Evolutionary conservation across 1,139 yeast species (phyloP).

Genomic region (Blastobotrys raffinosifermentans): DNA sequence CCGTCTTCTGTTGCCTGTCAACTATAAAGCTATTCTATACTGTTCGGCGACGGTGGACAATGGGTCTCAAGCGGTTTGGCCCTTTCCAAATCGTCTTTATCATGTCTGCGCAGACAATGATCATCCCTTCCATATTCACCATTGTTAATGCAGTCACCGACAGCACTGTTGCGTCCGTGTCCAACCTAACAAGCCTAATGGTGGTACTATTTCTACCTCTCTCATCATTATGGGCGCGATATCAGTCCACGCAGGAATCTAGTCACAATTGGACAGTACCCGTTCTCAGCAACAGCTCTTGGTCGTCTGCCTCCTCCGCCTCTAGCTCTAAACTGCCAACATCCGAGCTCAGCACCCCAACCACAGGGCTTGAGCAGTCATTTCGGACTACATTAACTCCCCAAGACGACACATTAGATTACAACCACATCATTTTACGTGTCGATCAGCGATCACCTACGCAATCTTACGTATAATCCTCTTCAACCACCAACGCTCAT

Average conservation of each 20-base stretch:
- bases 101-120: constrained; percentile 76
- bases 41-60: constrained; percentile 58
- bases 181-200: constrained; percentile 36
- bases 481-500: too few species aligned
- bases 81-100: constrained; percentile 73
- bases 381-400: not conserved
- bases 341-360: constrained; percentile 1
- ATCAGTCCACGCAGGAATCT: not conserved
- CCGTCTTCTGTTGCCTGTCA: constrained; percentile 54
- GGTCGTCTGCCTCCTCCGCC: not conserved
- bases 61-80: constrained; percentile 80
- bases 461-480: not conserved
- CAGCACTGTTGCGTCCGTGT: constrained; percentile 28
- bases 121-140: constrained; percentile 68
- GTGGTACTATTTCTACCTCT: constrained; percentile 70
- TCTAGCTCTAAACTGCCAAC: not conserved
- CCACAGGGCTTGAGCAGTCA: not conserved
- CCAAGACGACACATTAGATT: constrained; percentile 3
- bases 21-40: constrained; percentile 60
- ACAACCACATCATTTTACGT: constrained; percentile 9
- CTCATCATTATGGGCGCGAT: constrained; percentile 77
- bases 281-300: constrained; percentile 1
- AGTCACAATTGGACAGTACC: not conserved
- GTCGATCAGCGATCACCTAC: constrained; percentile 9
- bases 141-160: constrained; percentile 40